Base-by-base conservation (phyloP, 176 grass and related monocot species). In the Cymbopogon citratus region DNA sequence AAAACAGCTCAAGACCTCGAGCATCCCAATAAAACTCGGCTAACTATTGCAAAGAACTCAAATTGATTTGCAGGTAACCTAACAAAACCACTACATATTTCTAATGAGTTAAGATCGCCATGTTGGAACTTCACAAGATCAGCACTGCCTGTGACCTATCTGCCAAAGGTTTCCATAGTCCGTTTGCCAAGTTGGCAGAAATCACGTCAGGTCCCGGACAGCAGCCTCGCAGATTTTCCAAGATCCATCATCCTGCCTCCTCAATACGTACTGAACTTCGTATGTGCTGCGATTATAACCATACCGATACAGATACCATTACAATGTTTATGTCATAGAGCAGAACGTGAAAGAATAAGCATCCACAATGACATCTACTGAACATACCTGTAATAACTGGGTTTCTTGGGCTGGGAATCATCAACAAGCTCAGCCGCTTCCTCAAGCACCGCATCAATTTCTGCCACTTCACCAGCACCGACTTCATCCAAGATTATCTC, bases 401-500 rank as follows among this genome's bases (percentile, higher is more conserved):
- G 87, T 64, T 93, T 95, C 69, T 93, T 92, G 16, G 82, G 80
- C 36, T 90, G 84, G n/a, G 85, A 91, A 7, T 91, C 92, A 48
- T 95, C 89, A 45, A 99, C 85, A 72, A 99, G 88, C 73, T 99
- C 96, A 63, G 96, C 92, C 7, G 92, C 96, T 80, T 95, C 96
- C 89, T 99, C 96, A 66, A 99, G 85, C 23, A 99, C 59, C 34
- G 70, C 91, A 49, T 95, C 83, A 61, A 99, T 93, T 70, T 99
- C 96, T 4, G 96, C 96, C 29, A 85, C 85, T 81, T 93, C 89
- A 74, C 63, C 72, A n/a, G 72, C 41, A 68, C 77, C 80, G 61
- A 63, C 68, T 59, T 88, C 89, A 63, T 89, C 91, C 78, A 86
- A 75, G 64, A 78, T 45, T 84, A 95, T 88, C 78, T 95, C 96